These are phyloP conservation scores for Cordyceps pruinosa DNA, from an alignment of 2,329 filamentous ascomycete species.

Conservation along the genomic window DNA sequence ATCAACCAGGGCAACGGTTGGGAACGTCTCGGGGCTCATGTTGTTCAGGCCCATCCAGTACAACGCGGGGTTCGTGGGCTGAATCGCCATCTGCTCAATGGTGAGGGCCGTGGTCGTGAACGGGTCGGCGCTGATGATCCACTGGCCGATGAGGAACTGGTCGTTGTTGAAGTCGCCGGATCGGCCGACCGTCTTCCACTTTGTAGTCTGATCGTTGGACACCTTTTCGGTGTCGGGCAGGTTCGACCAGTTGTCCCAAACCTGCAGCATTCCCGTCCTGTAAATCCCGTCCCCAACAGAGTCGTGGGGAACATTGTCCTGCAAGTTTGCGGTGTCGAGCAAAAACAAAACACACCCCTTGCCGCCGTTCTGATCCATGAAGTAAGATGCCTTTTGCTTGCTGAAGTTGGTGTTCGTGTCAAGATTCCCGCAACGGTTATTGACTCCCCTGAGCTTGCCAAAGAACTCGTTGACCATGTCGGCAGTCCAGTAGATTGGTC, in stretches of 20 bases:
- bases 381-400: constrained; percentile 21
- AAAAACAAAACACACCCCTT: constrained; percentile 28
- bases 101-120: constrained; percentile 21
- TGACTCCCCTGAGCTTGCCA: constrained; percentile 31
- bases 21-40: constrained; percentile 23
- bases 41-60: constrained; percentile 27
- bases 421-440: constrained; percentile 32
- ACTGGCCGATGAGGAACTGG: constrained; percentile 26
- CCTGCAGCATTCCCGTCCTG: constrained; percentile 16
- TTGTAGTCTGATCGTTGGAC: constrained; percentile 18
- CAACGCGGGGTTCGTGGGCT: constrained; percentile 28
- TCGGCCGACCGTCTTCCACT: constrained; percentile 18
- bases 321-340: constrained; percentile 20
- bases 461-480: constrained; percentile 37
- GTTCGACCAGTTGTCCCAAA: constrained; percentile 27
- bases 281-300: constrained; percentile 26
- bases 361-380: constrained; percentile 27
- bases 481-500: constrained; percentile 28
- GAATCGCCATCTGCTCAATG: constrained; percentile 24
- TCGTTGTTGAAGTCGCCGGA: constrained; percentile 17
- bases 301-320: constrained; percentile 17
- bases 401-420: constrained; percentile 19
- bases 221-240: constrained; percentile 20
- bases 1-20: constrained; percentile 26
- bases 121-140: constrained; percentile 24